phyloP scores from a whole-genome alignment of 148 eudicot genomes.

The Oxyria digyna region DNA sequence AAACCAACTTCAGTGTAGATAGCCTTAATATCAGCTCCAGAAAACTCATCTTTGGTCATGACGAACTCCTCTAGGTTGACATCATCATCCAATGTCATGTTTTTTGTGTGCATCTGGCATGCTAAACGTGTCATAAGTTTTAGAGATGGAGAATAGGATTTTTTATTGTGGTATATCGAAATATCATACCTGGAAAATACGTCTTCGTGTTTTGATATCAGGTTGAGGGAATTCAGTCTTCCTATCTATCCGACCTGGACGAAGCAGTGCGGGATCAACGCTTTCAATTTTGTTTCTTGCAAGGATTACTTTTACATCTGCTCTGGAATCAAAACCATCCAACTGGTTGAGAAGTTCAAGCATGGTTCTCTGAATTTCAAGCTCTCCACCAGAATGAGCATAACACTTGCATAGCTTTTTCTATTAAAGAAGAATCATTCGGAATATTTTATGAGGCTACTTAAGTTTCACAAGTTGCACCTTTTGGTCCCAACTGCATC shows the following conservation, averaged over 20 bases:
- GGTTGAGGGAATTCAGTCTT: constrained; percentile 96
- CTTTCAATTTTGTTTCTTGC: constrained; percentile 89
- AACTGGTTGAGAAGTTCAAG: no score
- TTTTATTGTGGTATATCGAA: background rate
- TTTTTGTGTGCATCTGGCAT: constrained; percentile 77
- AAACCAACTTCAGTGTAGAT: constrained; percentile 97
- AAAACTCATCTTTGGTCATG: constrained; percentile 98
- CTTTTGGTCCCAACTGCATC: constrained; percentile 97
- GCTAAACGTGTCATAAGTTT: background rate
- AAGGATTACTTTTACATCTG: constrained; percentile 91
- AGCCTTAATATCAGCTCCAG: no score
- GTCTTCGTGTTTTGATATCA: constrained; percentile 88
- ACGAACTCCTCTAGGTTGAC: constrained; percentile 99
- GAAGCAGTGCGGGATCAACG: constrained; percentile 90
- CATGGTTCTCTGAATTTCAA: constrained; percentile 99
- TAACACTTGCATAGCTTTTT: constrained; percentile 48
- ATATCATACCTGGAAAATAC: constrained; percentile 61
- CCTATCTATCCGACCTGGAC: constrained; percentile 94
- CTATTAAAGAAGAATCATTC: background rate
- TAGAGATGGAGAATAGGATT: background rate
- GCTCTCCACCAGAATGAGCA: constrained; percentile 98
- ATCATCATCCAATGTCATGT: constrained; percentile 91
- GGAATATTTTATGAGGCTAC: background rate
- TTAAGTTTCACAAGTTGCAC: constrained; percentile 17
- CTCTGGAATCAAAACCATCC: constrained; percentile 94